Base-by-base conservation (phyloP, 2,329 filamentous ascomycete genomes). In the Microsporum ferrugineum region DNA sequence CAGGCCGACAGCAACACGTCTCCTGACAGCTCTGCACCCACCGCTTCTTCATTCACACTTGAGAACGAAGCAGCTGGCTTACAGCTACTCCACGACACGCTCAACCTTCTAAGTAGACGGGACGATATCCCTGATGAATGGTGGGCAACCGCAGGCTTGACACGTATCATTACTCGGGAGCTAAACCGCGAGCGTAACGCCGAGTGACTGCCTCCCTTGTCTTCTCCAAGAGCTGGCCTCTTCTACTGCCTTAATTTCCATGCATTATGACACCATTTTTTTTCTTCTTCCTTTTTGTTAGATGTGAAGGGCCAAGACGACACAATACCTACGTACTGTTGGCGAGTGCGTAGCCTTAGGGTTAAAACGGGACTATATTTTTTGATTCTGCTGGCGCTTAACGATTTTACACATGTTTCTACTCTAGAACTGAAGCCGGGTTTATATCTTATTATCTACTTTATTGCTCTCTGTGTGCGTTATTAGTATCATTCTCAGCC, bases 41-140 rank as follows among this genome's bases (percentile, higher is more conserved):
- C 34, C 8, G 45, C 33, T 55, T 55, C 51, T 27, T 61, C 59
- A 36, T 56, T 60, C 62, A 53, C 56, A 71, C 43, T 69, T 71
- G 64, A 68, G 69, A 43, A 64, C 38, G 23, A 60, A 59, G 39
- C 41, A 71, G 58, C 69, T 69, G 75, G 76, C 61, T 72, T 88
- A 31, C 79, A 82, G 27, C 83, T 85, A 53, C 87, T 91, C 81
- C 86, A 88, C 66, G 80, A 80, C 58, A 87, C 95, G 55, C 79
- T 94, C 39, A 84, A 86, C 66, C 81, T 84, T 49, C 79, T 95
- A 60, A 84, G 86, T 38, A 80, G 82, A 17, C 79, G 88, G 29
- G 82, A 89, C 68, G 88, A 91, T 67, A 87, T 94, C 60, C 87
- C 88, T 0, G 88, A 94, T 63, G 85, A 89, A 65, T 91, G 87